phyloP scores from a whole-genome alignment of 495 filamentous ascomycete species.

The Penicillium simplicissimum region DNA sequence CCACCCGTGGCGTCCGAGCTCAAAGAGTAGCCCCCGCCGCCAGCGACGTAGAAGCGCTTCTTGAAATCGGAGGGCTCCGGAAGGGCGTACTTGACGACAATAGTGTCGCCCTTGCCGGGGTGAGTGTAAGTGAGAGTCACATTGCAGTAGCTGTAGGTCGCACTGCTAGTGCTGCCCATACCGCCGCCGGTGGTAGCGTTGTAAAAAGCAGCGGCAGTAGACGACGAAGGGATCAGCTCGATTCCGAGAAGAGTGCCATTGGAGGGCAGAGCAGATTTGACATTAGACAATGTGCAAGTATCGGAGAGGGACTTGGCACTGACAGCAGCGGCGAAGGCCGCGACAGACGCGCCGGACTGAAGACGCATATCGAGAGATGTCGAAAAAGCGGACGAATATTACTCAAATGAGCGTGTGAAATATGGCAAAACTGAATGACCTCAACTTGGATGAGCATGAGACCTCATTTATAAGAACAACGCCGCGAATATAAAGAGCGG shows the following conservation, averaged over 20 bases:
- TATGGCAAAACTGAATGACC: background rate
- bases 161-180: constrained; percentile 17
- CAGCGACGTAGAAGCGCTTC: constrained; percentile 41
- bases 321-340: constrained; percentile 30
- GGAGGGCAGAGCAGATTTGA: constrained; percentile 32
- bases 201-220: constrained; percentile 30
- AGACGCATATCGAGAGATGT: constrained; percentile 26
- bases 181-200: constrained; percentile 22
- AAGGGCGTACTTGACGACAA: constrained; percentile 37
- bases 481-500: background rate
- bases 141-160: constrained; percentile 39
- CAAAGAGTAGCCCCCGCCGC: constrained; percentile 34
- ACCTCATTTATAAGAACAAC: background rate
- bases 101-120: constrained; percentile 33
- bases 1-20: constrained; percentile 33
- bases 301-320: constrained; percentile 32
- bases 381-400: background rate
- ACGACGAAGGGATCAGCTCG: constrained; percentile 30
- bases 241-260: constrained; percentile 39
- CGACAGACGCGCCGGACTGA: constrained; percentile 22
- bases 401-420: constrained; percentile 6
- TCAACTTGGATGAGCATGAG: background rate
- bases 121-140: constrained; percentile 39
- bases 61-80: constrained; percentile 37
- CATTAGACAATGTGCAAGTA: constrained; percentile 38